Conservation (phyloP, 495 filamentous ascomycete genomes). For the Astrothelium subdiscretum region DNA sequence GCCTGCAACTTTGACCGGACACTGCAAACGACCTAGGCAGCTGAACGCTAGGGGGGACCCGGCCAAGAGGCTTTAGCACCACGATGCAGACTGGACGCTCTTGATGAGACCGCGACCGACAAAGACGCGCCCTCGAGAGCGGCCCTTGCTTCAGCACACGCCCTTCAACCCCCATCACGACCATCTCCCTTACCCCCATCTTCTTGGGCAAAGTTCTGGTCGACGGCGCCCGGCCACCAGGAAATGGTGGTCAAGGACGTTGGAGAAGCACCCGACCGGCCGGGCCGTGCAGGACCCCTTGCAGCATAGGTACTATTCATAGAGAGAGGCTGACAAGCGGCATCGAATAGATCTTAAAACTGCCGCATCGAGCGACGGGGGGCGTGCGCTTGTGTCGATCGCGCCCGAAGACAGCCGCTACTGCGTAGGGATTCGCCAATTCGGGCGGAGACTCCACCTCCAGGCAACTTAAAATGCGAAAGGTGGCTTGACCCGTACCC, state of each 20-base stretch:
- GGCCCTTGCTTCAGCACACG: not conserved
- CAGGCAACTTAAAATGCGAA: not conserved
- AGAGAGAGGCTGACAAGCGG: not conserved
- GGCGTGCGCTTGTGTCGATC: not conserved
- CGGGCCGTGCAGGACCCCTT: not conserved
- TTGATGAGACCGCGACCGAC: not conserved
- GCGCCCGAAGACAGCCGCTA: not conserved
- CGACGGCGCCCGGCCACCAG: not conserved
- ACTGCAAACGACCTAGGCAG: not conserved
- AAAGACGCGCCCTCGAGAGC: not conserved
- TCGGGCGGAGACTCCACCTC: not conserved
- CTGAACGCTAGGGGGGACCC: constrained; percentile 1
- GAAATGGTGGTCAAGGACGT: not conserved
- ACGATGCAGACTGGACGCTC: not conserved
- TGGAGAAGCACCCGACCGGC: not conserved
- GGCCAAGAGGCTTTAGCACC: not conserved
- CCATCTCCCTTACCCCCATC: not conserved
- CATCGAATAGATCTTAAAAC: not conserved
- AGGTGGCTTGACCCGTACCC: not conserved
- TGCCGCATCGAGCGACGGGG: not conserved
- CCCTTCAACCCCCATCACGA: not conserved
- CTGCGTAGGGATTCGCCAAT: not conserved
- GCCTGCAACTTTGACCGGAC: not conserved
- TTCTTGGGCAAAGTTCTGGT: not conserved
- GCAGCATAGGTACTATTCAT: not conserved